phyloP scores from a whole-genome alignment of 2,329 filamentous ascomycete species.

The Xylariales sp. region DNA sequence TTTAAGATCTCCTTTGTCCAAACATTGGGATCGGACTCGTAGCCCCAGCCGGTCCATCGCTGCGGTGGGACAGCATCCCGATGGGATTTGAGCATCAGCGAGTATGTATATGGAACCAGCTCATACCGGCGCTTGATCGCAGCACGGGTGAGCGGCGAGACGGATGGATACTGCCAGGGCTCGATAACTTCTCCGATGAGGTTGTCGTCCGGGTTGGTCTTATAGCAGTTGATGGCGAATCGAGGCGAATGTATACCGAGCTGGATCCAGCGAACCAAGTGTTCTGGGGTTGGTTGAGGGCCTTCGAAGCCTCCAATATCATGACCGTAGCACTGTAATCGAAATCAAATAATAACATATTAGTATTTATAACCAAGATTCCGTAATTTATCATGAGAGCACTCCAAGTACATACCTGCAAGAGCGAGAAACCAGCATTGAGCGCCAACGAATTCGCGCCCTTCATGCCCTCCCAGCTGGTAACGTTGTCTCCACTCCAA shows the following conservation, averaged over 20 bases:
- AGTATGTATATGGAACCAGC: conserved; percentile 68
- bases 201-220: conserved; percentile 63
- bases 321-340: conserved; percentile 57
- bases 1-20: conserved; percentile 57
- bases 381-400: too few species aligned
- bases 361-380: too few species aligned
- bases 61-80: conserved; percentile 58
- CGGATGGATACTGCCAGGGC: conserved; percentile 72
- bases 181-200: conserved; percentile 69
- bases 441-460: conserved; percentile 66
- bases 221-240: conserved; percentile 77
- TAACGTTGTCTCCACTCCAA: conserved; percentile 73
- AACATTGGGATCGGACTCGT: conserved; percentile 61
- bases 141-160: conserved; percentile 56
- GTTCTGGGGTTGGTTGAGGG: conserved; percentile 65
- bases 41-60: conserved; percentile 71
- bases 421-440: conserved; percentile 62
- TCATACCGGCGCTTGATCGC: conserved; percentile 69
- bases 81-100: conserved; percentile 58
- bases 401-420: conserved; percentile 55
- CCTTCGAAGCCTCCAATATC: conserved; percentile 75
- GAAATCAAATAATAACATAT: too few species aligned
- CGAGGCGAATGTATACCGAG: conserved; percentile 65
- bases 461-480: conserved; percentile 69
- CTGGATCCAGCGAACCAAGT: conserved; percentile 70